phyloP scores from a whole-genome alignment of 306 rosid genomes.

The Trifolium repens region DNA sequence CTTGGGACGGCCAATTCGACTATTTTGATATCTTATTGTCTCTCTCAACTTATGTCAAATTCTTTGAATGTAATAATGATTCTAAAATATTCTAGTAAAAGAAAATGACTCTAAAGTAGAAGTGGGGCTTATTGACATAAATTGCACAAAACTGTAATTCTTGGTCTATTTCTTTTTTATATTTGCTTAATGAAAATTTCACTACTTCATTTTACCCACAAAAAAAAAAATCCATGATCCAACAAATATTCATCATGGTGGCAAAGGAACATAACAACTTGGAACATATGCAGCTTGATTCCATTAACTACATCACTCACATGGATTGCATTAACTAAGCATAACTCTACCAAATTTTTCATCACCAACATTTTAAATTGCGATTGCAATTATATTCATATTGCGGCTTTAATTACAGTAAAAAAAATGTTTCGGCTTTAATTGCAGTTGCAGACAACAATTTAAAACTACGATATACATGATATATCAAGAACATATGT shows the following conservation, averaged over 20 bases:
- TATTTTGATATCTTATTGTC: not conserved
- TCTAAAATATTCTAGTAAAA: not conserved
- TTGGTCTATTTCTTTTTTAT: not conserved
- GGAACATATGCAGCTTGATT: not conserved
- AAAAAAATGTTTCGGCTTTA: not conserved
- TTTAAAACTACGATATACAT: not conserved
- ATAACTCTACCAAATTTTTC: not conserved
- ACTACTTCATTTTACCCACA: not conserved
- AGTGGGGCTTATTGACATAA: slow-evolving; percentile 14
- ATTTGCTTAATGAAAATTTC: not conserved
- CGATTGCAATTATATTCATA: not conserved
- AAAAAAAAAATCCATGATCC: not conserved
- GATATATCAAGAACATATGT: not conserved
- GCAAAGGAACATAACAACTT: not conserved
- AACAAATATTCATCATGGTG: slow-evolving; percentile 14
- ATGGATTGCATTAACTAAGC: slow-evolving; percentile 9
- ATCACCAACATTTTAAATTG: not conserved
- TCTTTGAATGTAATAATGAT: slow-evolving; percentile 5
- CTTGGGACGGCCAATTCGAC: not conserved
- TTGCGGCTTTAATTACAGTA: not conserved
- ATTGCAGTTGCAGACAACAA: not conserved
- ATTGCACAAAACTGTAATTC: not conserved
- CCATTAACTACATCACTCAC: not conserved
- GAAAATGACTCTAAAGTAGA: slow-evolving; percentile 2
- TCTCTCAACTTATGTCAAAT: not conserved